Percentiles rank a stretch among this genome's conserved stretches.
Conservation (phyloP, 1,139 yeast species). For the Lodderomyces pseudojiufengensis region DNA sequence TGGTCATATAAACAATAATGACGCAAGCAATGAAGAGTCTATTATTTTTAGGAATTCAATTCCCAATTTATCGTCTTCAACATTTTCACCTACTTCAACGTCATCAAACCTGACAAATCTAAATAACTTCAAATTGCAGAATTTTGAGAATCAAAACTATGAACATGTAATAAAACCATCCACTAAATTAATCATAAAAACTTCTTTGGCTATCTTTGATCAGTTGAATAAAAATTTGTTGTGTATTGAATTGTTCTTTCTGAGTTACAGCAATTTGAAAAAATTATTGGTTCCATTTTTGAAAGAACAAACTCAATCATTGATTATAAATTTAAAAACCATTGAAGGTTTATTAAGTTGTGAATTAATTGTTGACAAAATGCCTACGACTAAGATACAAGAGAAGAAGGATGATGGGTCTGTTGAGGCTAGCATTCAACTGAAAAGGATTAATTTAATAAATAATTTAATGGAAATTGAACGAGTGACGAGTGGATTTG, state of each 20-base stretch:
- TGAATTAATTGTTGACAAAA: constrained; percentile 21
- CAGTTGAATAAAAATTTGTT: constrained; percentile 22
- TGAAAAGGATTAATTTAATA: constrained; percentile 17
- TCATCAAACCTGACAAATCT: background rate
- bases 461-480: constrained; percentile 35
- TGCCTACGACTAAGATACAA: constrained; percentile 4
- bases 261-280: constrained; percentile 35
- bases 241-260: constrained; percentile 36
- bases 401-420: constrained; percentile 13
- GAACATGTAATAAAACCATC: constrained; percentile 24
- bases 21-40: too few relatives aligned
- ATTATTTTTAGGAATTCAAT: too few relatives aligned
- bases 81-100: too few relatives aligned
- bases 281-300: constrained; percentile 38
- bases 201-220: constrained; percentile 23
- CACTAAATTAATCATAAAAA: constrained; percentile 19
- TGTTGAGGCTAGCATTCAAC: constrained; percentile 10
- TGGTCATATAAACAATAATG: too few relatives aligned
- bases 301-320: constrained; percentile 29
- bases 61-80: too few relatives aligned
- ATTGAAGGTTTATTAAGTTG: constrained; percentile 23
- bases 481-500: constrained; percentile 36
- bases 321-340: constrained; percentile 15
- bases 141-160: constrained; percentile 31
- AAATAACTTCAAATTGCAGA: constrained; percentile 2